Evolutionary conservation across 768 basidiomycete genomes (phyloP), one percentile per base, ranked within the genome.

Genomic region (Auriculariales sp.): DNA sequence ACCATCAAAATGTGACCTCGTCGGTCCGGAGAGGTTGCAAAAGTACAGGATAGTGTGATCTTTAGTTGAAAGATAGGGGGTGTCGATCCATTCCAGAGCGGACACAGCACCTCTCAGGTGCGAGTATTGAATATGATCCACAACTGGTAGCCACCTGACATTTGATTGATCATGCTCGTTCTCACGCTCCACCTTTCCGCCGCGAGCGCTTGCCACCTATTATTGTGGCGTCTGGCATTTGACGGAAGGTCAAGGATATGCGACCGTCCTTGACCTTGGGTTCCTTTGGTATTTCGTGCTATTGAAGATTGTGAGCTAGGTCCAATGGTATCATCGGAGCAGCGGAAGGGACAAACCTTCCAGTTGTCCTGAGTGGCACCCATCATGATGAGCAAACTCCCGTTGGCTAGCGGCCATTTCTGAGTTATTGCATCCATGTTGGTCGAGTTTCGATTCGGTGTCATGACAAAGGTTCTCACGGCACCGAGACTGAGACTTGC

Each of bases 321-420:
- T n/a, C 31, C 47, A 11, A 34, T 35, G 34, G 15, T 15, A 12
- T 19, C 31, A 24, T 31, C 24, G 33, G n/a, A 32, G 17, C 19
- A 33, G 29, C 14, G 46, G 15, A 35, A 49, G 32, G 46, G 52
- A 28, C 61, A 46, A 32, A 68, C 68, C 60, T 69, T 71, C 69
- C 69, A 71, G 29, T 58, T 60, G 30, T 61, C 52, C 52, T 71
- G 69, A 3, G 67, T 71, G n/a, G 56, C 50, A 24, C 68, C 68
- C 51, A 68, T 65, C 69, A 71, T 71, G 28, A 70, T 59, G 9
- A 70, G 53, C 28, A 71, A 53, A 46, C 68, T 68, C 6, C 69
- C 69, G 35, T 64, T 63, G 10, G 46, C 59, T 14, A 70, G 59
- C 33, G 48, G 51, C 59, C 60, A 66, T 22, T 58, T 60, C 48